Percentiles rank a stretch among this genome's conserved stretches.
These are phyloP conservation scores for Paramecium tetraurelia DNA, from an alignment of 73 alveolate genomes.

Conservation along the genomic window DNA sequence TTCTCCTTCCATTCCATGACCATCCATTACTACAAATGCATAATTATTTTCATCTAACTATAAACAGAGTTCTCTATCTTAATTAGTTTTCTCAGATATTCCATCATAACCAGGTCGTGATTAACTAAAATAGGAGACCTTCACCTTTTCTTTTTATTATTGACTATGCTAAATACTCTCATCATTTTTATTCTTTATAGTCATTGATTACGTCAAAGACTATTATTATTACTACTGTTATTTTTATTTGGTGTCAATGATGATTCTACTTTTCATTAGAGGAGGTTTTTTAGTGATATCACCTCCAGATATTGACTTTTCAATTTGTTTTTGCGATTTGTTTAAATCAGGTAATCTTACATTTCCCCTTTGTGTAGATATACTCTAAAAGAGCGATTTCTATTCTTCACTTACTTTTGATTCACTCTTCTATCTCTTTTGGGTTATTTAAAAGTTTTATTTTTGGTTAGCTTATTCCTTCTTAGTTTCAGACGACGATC, in stretches of 20 bases:
- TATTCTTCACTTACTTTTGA: neutral
- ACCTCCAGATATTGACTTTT: neutral
- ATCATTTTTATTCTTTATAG: neutral
- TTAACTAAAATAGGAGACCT: neutral
- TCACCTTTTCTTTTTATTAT: neutral
- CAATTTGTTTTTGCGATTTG: neutral
- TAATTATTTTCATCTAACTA: neutral
- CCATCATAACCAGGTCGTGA: conserved; percentile 29
- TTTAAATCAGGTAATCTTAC: neutral
- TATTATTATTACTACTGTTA: neutral
- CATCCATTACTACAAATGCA: conserved; percentile 36
- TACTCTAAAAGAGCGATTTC: neutral
- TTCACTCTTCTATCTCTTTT: neutral
- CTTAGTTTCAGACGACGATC: conserved; percentile 3
- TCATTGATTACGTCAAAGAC: neutral
- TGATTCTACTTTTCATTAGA: neutral
- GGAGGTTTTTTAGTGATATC: neutral
- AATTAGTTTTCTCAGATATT: neutral
- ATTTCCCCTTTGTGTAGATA: neutral
- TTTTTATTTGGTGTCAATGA: neutral
- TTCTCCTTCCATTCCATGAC: conserved; percentile 38
- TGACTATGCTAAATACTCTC: neutral
- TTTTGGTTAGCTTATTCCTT: neutral
- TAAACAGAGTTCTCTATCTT: neutral
- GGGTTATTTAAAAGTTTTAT: neutral